phyloP scores from a whole-genome alignment of 2,329 filamentous ascomycete genomes.

The Phialocephala subalpina region DNA sequence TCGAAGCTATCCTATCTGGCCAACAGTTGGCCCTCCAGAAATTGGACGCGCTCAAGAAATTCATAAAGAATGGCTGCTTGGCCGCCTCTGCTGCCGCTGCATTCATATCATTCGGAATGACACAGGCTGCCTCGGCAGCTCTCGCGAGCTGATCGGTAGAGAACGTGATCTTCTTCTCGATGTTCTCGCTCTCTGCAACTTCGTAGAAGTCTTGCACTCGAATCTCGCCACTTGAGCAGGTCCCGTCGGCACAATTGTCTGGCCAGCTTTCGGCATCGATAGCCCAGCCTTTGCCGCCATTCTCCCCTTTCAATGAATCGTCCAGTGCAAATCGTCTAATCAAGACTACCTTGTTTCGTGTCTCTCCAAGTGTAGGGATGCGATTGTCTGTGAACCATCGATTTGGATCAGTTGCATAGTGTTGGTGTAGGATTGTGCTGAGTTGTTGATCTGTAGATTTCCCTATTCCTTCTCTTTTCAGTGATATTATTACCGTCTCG shows the following conservation, averaged over 20 bases:
- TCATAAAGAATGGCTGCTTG: constrained; percentile 76
- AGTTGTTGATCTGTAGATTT: constrained; percentile 82
- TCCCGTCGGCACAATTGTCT: constrained; percentile 84
- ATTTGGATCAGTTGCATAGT: constrained; percentile 68
- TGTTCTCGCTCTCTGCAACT: constrained; percentile 76
- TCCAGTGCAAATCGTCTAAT: constrained; percentile 80
- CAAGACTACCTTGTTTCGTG: constrained; percentile 83
- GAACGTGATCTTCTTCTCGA: constrained; percentile 81
- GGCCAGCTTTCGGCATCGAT: constrained; percentile 77
- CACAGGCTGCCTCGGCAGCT: constrained; percentile 62
- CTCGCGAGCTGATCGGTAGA: constrained; percentile 80
- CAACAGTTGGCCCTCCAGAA: constrained; percentile 94
- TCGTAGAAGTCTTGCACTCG: constrained; percentile 97
- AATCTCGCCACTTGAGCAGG: constrained; percentile 73
- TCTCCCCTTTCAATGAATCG: constrained; percentile 58
- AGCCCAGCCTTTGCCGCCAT: constrained; percentile 60
- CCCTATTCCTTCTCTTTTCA: constrained; percentile 92
- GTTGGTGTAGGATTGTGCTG: constrained; percentile 73
- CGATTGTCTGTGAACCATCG: constrained; percentile 82
- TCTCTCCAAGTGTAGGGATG: constrained; percentile 81
- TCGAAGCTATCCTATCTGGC: constrained; percentile 90
- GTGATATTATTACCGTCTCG: constrained; percentile 84
- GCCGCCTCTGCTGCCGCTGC: constrained; percentile 32
- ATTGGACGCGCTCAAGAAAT: constrained; percentile 90
- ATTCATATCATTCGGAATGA: constrained; percentile 50